phyloP scores from a whole-genome alignment of 176 grass and related monocot species.

The Otatea glauca region DNA sequence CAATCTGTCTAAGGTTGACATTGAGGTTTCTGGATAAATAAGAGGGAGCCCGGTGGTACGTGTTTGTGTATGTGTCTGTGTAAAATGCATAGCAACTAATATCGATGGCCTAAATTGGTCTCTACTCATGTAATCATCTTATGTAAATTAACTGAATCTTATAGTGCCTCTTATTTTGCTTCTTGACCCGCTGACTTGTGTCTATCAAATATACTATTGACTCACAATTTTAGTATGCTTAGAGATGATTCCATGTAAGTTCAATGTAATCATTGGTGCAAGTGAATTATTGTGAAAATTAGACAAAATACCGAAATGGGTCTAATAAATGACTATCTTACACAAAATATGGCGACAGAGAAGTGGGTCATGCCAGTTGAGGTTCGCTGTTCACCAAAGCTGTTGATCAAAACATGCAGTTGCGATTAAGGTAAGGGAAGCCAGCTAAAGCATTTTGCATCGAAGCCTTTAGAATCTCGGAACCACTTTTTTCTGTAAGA shows the following conservation, averaged over 20 bases:
- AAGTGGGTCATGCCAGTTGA: too few relatives aligned
- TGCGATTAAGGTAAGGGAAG: too few relatives aligned
- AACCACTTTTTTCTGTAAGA: too few relatives aligned
- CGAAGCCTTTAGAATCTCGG: too few relatives aligned
- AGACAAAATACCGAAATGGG: too few relatives aligned
- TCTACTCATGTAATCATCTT: slow-evolving; percentile 21
- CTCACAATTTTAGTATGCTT: neutral
- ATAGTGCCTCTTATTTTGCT: neutral
- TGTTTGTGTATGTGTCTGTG: neutral
- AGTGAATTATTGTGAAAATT: too few relatives aligned
- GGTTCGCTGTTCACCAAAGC: too few relatives aligned
- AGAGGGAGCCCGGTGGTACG: neutral
- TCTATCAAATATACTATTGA: neutral
- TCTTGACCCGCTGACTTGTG: neutral
- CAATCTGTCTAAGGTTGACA: neutral
- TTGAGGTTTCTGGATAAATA: slow-evolving; percentile 14
- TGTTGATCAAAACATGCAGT: too few relatives aligned
- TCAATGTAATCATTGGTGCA: too few relatives aligned
- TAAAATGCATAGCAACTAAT: slow-evolving; percentile 31
- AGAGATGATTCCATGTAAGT: neutral
- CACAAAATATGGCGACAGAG: too few relatives aligned
- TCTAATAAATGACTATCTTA: too few relatives aligned
- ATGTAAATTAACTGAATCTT: slow-evolving; percentile 34
- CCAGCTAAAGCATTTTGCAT: too few relatives aligned
- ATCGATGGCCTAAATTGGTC: neutral